Evolutionary conservation across 257 asterid genomes (phyloP).

Genomic region (Fraxinus excelsior): DNA sequence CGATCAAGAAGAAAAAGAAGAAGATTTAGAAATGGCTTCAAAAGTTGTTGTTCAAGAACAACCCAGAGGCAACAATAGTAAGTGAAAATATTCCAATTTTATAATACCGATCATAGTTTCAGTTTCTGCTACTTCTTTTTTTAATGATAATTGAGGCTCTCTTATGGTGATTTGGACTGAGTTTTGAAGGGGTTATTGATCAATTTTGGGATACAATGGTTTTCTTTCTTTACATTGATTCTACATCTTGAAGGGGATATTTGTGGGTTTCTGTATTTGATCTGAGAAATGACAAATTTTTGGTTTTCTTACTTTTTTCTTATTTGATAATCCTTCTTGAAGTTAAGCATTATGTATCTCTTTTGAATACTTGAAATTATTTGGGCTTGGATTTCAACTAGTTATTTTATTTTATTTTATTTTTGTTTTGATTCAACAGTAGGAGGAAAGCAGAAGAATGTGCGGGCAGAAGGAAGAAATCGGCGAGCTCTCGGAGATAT

Average conservation of each 20-base stretch:
- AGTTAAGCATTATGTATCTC: no score
- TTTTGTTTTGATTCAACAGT: conserved; percentile 1
- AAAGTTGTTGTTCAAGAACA: conserved; percentile 47
- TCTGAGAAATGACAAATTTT: not conserved
- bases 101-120: not conserved
- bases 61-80: conserved; percentile 41
- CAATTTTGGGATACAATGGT: not conserved
- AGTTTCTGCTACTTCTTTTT: not conserved
- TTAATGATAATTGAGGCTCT: not conserved
- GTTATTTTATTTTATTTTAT: not conserved
- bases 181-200: not conserved
- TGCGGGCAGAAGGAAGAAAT: conserved; percentile 37
- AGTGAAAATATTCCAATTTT: not conserved
- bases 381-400: not conserved
- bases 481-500: conserved; percentile 53
- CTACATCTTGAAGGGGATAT: not conserved
- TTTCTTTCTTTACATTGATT: not conserved
- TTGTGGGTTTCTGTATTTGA: not conserved
- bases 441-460: conserved; percentile 41
- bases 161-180: not conserved
- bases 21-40: conserved; percentile 54
- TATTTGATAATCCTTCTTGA: not conserved
- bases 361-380: not conserved
- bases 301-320: no score
- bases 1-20: conserved; percentile 31